Base-by-base conservation (phyloP, 2,329 filamentous ascomycete genomes). In the Cladophialophora carrionii region DNA sequence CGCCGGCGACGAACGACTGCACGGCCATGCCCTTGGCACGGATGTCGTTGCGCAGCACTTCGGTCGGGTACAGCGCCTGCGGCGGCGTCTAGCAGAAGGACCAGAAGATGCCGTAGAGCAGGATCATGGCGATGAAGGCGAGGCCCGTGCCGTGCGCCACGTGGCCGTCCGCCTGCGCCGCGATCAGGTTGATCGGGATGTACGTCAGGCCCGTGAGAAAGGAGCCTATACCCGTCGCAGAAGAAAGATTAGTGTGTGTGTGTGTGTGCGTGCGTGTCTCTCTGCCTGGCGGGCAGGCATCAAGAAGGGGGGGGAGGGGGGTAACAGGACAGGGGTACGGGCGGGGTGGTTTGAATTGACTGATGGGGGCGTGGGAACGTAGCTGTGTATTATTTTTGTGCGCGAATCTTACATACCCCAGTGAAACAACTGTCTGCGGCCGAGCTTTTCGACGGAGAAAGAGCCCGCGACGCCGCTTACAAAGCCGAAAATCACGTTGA, bases 81-180 rank as follows among this genome's bases (percentile, higher is more conserved):
- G 81, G 72, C 0, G 79, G 78, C 0, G 78, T 81, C 63, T 76
- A 78, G 1, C 77, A 77, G 61, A 84, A 73, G 0, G 80, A 82
- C 73, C 80, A 85, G 29, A 82, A 76, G 63, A 82, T 80, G 1
- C 81, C 81, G 64, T 84, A 84, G 32, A 85, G 74, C 73, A 84
- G 85, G 57, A 84, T 81, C 70, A 84, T 80, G 20, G 81, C 82
- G 37, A 60, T 60, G 14, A 49, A 14, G 74, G 46, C 46, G 9
- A 49, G n/a, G 46, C 46, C 46, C 46, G 46, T 49, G 46, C 46
- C 46, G 46, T 49, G 46, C 46, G 9, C 46, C 14, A 49, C 46
- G 46, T 49, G n/a, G 46, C 79, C 52, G 80, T 55, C 26, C n/a
- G 52, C 52, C 14, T 34, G 20, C 2, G 52, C 52, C 17, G 71